Percentiles rank a stretch among this genome's conserved stretches.
These are phyloP conservation scores for Microbotryum scabiosae DNA, from an alignment of 1,284 basidiomycete genomes.

Conservation along the genomic window DNA sequence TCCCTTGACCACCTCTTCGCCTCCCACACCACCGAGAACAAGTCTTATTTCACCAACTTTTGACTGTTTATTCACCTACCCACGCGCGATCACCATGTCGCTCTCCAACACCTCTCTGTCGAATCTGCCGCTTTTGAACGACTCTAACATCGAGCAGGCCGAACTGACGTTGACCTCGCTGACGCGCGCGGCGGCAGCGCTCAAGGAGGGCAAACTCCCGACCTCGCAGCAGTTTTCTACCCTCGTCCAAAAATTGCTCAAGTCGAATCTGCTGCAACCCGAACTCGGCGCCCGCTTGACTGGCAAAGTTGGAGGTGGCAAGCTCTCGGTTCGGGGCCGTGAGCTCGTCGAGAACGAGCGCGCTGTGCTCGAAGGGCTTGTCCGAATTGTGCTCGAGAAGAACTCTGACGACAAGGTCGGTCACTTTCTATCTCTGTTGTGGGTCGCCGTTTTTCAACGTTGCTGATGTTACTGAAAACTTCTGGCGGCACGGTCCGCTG, in stretches of 20 bases:
- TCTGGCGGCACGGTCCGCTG: not conserved
- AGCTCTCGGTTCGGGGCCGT: constrained; percentile 38
- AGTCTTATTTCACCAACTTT: too few relatives aligned
- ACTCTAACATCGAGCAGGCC: not conserved
- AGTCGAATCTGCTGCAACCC: constrained; percentile 39
- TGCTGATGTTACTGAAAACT: too few relatives aligned
- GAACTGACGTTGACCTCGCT: constrained; percentile 16
- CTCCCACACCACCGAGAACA: too few relatives aligned
- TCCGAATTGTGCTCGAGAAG: constrained; percentile 41
- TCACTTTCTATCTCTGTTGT: not conserved
- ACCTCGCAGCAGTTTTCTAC: constrained; percentile 39
- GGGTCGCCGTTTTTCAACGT: not conserved
- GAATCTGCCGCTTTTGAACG: not conserved
- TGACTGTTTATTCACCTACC: too few relatives aligned
- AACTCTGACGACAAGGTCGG: constrained; percentile 38
- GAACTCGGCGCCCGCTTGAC: constrained; percentile 31
- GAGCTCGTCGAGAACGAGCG: constrained; percentile 38
- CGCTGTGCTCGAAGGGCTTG: constrained; percentile 37
- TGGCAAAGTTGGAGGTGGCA: constrained; percentile 30
- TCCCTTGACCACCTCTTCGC: too few relatives aligned
- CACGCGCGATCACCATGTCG: too few relatives aligned
- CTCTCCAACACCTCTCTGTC: too few relatives aligned
- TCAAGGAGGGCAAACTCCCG: constrained; percentile 41
- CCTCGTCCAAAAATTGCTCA: constrained; percentile 37
- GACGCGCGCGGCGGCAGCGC: constrained; percentile 35